Evolutionary conservation across 2,329 filamentous ascomycete species (phyloP).

Genomic region (Aspergillus chevalieri): DNA sequence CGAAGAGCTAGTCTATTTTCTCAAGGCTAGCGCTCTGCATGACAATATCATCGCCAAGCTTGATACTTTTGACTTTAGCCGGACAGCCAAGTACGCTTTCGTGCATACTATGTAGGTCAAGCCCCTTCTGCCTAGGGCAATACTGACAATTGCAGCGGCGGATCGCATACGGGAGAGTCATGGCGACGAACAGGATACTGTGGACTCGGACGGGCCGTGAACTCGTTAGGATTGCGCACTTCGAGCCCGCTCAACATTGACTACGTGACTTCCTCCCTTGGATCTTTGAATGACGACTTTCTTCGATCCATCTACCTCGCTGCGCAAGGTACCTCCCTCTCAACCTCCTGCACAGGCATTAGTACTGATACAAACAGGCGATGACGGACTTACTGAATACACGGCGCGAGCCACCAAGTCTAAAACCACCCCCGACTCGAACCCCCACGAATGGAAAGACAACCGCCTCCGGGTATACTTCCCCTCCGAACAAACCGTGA

Average conservation of each 20-base stretch:
- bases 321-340: conserved; percentile 43
- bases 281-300: conserved; percentile 64
- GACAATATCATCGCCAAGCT: conserved; percentile 62
- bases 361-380: conserved; percentile 29
- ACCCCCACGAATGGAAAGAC: conserved; percentile 34
- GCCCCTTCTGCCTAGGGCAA: conserved; percentile 4
- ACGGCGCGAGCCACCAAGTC: conserved; percentile 31
- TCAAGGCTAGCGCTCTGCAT: conserved; percentile 60
- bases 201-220: conserved; percentile 64
- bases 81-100: conserved; percentile 67
- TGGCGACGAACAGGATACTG: conserved; percentile 61
- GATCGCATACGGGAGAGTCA: conserved; percentile 47
- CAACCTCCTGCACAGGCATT: not conserved
- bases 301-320: conserved; percentile 56
- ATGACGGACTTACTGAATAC: conserved; percentile 42
- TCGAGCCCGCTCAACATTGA: conserved; percentile 59
- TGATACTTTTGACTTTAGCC: conserved; percentile 71
- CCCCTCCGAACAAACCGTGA: conserved; percentile 66
- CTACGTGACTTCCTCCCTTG: conserved; percentile 77
- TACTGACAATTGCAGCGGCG: conserved; percentile 42
- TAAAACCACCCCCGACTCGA: conserved; percentile 20
- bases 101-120: conserved; percentile 70
- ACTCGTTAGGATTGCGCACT: conserved; percentile 55
- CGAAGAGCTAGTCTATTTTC: conserved; percentile 64
- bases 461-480: conserved; percentile 68